Percentiles rank a stretch among this genome's conserved stretches.
Conservation (phyloP, 768 basidiomycete species). For the Mycena maculata region DNA sequence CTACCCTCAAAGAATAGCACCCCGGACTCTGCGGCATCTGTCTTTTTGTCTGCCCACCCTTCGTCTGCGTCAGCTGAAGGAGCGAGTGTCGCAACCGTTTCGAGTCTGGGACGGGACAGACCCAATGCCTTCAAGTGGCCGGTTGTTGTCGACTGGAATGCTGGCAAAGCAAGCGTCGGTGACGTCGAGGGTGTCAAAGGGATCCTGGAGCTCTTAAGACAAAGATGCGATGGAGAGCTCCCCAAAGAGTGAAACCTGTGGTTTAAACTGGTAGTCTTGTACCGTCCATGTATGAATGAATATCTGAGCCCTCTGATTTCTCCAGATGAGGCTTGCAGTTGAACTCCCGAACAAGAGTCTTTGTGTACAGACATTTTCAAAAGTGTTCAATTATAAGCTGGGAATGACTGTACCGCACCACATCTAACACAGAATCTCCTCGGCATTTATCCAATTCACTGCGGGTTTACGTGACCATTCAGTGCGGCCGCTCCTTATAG, state of each 20-base stretch:
- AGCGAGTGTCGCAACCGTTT: constrained; percentile 57
- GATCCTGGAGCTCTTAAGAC: constrained; percentile 74
- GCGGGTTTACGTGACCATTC: too few species aligned
- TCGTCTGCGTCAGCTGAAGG: constrained; percentile 54
- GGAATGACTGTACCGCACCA: too few species aligned
- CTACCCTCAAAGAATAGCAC: constrained; percentile 51
- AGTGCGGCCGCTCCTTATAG: too few species aligned
- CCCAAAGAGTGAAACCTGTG: constrained; percentile 47
- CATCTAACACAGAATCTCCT: too few species aligned
- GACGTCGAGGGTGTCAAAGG: constrained; percentile 75
- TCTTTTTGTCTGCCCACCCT: constrained; percentile 75
- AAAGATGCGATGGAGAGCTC: constrained; percentile 73
- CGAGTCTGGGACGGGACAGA: constrained; percentile 63
- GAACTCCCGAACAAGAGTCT: not conserved
- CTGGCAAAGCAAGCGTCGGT: constrained; percentile 72
- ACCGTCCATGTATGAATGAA: not conserved
- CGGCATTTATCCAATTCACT: too few species aligned
- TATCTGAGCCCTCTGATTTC: not conserved
- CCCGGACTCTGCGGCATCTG: constrained; percentile 42
- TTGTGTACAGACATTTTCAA: too few species aligned
- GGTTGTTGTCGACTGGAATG: constrained; percentile 82
- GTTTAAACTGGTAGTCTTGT: not conserved
- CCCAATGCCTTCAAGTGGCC: constrained; percentile 81
- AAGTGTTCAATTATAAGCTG: too few species aligned
- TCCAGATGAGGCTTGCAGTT: too few species aligned